A percentile compares a stretch with the other conserved stretches of the same genome.
These are phyloP conservation scores for Podila epicladia DNA, from an alignment of 192 early-diverging fungal species.

Conservation along the genomic window DNA sequence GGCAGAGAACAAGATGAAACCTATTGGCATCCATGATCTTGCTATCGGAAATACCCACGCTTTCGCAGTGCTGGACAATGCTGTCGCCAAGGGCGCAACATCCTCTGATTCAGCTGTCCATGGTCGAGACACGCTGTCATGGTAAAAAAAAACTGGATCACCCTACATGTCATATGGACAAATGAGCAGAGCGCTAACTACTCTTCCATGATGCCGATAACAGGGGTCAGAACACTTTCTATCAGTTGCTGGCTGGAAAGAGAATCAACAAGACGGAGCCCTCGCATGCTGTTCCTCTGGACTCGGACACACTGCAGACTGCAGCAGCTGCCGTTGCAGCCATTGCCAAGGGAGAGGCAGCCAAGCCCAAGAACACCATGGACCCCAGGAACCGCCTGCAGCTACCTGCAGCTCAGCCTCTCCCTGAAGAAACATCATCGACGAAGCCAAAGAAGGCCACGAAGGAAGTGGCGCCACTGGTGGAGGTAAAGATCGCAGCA, in stretches of 20 bases:
- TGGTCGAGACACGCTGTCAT: constrained; percentile 54
- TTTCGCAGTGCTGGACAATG: constrained; percentile 55
- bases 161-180: too few relatives aligned
- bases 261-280: constrained; percentile 51
- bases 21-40: constrained; percentile 50
- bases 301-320: constrained; percentile 22
- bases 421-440: background rate
- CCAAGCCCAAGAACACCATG: constrained; percentile 6
- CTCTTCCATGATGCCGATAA: background rate
- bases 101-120: background rate
- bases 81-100: constrained; percentile 17
- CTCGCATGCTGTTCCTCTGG: constrained; percentile 41
- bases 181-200: too few relatives aligned
- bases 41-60: constrained; percentile 52
- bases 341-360: constrained; percentile 13
- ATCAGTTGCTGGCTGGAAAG: constrained; percentile 51
- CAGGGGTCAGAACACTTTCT: constrained; percentile 55
- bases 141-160: constrained; percentile 6
- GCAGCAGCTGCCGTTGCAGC: constrained; percentile 29
- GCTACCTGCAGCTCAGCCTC: constrained; percentile 31
- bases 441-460: constrained; percentile 1
- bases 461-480: background rate
- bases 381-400: constrained; percentile 49
- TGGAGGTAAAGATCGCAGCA: constrained; percentile 51
- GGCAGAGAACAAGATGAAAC: constrained; percentile 35